These are phyloP conservation scores for Wickerhamiella occidentalis DNA, from an alignment of 805 yeast species.

Conservation along the genomic window DNA sequence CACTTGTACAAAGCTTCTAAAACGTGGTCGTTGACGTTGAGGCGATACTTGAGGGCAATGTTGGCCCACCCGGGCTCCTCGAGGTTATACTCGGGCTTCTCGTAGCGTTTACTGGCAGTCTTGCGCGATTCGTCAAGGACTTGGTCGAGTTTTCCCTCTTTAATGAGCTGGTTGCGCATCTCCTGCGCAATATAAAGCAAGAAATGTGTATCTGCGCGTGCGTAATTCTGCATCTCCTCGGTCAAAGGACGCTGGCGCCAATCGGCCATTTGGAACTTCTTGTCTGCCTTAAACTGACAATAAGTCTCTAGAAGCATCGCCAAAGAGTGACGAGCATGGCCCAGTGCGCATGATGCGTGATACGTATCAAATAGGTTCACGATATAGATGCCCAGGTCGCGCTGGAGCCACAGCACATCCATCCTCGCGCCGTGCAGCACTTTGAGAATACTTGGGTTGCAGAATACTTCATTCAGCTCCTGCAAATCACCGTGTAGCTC, in stretches of 20 bases:
- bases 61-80: conserved; percentile 51
- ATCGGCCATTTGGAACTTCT: conserved; percentile 90
- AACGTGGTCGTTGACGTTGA: conserved; percentile 41
- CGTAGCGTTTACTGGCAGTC: conserved; percentile 73
- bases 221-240: conserved; percentile 65
- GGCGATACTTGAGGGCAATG: conserved; percentile 50
- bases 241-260: conserved; percentile 89
- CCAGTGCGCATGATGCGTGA: conserved; percentile 73
- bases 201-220: conserved; percentile 92
- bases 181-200: conserved; percentile 67
- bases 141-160: conserved; percentile 31
- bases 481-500: conserved; percentile 61
- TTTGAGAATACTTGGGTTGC: conserved; percentile 70
- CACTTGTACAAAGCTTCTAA: conserved; percentile 57
- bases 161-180: conserved; percentile 50
- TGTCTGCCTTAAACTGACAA: conserved; percentile 78
- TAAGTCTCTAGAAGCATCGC: conserved; percentile 71
- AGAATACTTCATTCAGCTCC: conserved; percentile 56
- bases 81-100: conserved; percentile 52
- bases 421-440: conserved; percentile 93
- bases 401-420: conserved; percentile 95
- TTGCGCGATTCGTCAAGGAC: conserved; percentile 66
- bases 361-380: conserved; percentile 88
- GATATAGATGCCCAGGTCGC: conserved; percentile 84
- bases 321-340: conserved; percentile 68